These are phyloP conservation scores for Salix arbutifolia DNA, from an alignment of 345 rosid genomes.

Conservation along the genomic window DNA sequence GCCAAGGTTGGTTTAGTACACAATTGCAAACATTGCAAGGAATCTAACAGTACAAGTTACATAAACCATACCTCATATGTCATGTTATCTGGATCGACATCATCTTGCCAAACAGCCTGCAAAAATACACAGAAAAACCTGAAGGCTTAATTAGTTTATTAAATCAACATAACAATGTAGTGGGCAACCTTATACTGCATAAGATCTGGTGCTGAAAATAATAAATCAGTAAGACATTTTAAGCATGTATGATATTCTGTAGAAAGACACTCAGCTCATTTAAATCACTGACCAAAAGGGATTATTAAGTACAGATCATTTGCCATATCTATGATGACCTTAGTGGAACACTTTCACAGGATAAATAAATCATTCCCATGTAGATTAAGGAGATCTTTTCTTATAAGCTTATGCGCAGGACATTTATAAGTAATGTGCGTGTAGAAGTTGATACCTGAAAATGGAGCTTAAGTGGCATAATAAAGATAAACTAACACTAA, in stretches of 20 bases:
- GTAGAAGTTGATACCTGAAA: background rate
- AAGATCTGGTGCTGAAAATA: background rate
- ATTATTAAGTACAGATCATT: background rate
- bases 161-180: conserved; percentile 4
- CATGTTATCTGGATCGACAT: conserved; percentile 63
- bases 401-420: background rate
- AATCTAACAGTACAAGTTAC: conserved; percentile 4
- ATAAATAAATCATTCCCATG: background rate
- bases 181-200: background rate
- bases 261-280: background rate
- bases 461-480: background rate
- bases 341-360: background rate
- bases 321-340: background rate
- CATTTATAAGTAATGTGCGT: background rate
- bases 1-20: background rate
- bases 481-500: background rate
- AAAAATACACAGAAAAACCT: conserved; percentile 6
- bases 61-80: conserved; percentile 57
- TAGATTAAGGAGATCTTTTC: background rate
- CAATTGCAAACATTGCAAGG: background rate
- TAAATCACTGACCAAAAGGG: background rate
- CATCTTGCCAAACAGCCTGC: conserved; percentile 64
- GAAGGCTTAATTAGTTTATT: conserved; percentile 5
- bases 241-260: background rate
- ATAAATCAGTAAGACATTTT: background rate